A percentile compares a stretch with the other conserved stretches of the same genome.
Evolutionary conservation across 495 filamentous ascomycete genomes (phyloP).

Genomic region (Penicillium canariense): DNA sequence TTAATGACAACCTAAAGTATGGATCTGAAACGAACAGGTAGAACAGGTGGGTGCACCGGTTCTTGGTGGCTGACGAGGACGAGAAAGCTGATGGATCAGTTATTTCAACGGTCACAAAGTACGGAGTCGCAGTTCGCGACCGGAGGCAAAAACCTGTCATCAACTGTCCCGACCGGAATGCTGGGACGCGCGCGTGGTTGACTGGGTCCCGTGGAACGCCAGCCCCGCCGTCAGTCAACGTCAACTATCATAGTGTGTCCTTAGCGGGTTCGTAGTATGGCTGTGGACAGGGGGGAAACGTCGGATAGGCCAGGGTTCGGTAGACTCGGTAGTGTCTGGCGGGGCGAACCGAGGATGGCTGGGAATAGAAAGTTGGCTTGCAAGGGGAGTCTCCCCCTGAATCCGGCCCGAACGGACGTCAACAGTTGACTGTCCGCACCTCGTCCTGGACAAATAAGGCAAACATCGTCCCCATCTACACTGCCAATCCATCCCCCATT

Average conservation of each 20-base stretch:
- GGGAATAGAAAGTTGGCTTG: not conserved
- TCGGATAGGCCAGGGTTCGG: not conserved
- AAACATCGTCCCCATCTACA: too few relatives aligned
- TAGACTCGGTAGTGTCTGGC: not conserved
- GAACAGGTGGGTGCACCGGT: not conserved
- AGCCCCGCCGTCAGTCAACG: not conserved
- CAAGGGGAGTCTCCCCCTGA: not conserved
- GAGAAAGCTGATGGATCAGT: not conserved
- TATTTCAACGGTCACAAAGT: slow-evolving; percentile 1
- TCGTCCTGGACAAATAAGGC: not conserved
- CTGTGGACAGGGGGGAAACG: not conserved
- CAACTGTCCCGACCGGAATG: too few relatives aligned
- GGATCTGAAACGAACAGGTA: slow-evolving; percentile 1
- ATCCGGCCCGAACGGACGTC: too few relatives aligned
- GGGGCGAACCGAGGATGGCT: not conserved
- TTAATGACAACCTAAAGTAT: slow-evolving; percentile 1
- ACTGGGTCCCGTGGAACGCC: slow-evolving; percentile 1
- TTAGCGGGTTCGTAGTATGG: too few relatives aligned
- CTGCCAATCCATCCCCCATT: not conserved
- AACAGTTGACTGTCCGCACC: too few relatives aligned
- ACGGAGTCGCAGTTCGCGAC: not conserved
- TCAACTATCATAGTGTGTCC: too few relatives aligned
- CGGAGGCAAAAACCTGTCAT: too few relatives aligned
- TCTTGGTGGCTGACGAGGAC: not conserved
- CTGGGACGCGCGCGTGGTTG: not conserved